These are phyloP conservation scores for Paramyrothecium roridum DNA, from an alignment of 2,329 filamentous ascomycete genomes.

Conservation along the genomic window DNA sequence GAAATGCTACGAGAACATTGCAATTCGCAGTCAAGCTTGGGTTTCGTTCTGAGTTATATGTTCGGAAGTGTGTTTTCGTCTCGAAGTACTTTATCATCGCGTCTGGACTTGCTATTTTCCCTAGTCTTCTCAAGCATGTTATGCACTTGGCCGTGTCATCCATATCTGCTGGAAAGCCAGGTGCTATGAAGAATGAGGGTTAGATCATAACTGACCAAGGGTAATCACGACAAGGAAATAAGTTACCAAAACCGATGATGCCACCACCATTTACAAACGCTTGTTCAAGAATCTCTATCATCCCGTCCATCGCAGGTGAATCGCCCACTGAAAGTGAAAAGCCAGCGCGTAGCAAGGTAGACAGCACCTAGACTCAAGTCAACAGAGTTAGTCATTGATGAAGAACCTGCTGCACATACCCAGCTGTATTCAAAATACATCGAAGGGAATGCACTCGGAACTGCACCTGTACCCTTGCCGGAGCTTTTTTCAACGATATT, in stretches of 20 bases:
- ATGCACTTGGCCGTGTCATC: conserved; percentile 5
- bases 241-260: no score
- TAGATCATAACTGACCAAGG: no score
- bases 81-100: not conserved
- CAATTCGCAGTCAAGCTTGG: not conserved
- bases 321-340: no score
- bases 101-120: not conserved
- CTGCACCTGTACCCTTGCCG: not conserved
- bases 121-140: not conserved
- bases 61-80: not conserved
- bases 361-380: no score
- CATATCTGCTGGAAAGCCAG: not conserved
- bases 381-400: no score
- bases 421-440: not conserved
- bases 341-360: no score
- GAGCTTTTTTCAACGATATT: not conserved
- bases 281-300: no score
- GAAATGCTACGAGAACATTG: not conserved
- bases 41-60: not conserved
- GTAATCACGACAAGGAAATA: no score
- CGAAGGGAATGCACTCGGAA: not conserved
- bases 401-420: not conserved
- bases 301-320: no score
- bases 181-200: no score
- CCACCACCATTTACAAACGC: no score